phyloP scores from a whole-genome alignment of 306 rosid species.

The Sphenostylis stenocarpa region DNA sequence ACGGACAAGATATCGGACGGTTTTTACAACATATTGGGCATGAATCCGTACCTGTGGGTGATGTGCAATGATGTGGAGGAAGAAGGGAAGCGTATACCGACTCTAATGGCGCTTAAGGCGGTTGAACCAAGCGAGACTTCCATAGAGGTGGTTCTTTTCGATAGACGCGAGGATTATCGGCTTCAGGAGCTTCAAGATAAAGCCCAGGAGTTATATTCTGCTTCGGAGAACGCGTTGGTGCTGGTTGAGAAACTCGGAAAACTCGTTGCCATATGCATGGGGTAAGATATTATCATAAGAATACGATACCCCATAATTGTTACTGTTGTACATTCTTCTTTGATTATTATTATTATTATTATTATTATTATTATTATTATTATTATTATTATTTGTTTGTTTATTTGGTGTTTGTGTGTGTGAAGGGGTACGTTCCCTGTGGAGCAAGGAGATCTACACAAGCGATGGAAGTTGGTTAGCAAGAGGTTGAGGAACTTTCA shows the following conservation, averaged over 20 bases:
- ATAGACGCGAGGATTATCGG: constrained; percentile 66
- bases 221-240: constrained; percentile 68
- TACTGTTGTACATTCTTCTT: background rate
- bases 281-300: constrained; percentile 48
- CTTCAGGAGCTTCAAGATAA: constrained; percentile 83
- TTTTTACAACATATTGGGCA: constrained; percentile 90
- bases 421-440: constrained; percentile 76
- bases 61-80: constrained; percentile 83
- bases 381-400: background rate
- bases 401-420: constrained; percentile 17
- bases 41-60: constrained; percentile 94
- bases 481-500: constrained; percentile 74
- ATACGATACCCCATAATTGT: background rate
- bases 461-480: constrained; percentile 84
- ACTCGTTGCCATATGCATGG: constrained; percentile 90
- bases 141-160: constrained; percentile 81
- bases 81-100: constrained; percentile 70
- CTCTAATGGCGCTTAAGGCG: constrained; percentile 74
- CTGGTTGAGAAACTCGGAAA: constrained; percentile 88
- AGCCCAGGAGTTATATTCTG: constrained; percentile 76
- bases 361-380: too few relatives aligned
- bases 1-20: constrained; percentile 90
- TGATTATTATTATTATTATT: background rate
- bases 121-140: constrained; percentile 68
- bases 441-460: constrained; percentile 86